phyloP scores from a whole-genome alignment of 2,329 filamentous ascomycete genomes.

The Allantophomopsis lycopodina region DNA sequence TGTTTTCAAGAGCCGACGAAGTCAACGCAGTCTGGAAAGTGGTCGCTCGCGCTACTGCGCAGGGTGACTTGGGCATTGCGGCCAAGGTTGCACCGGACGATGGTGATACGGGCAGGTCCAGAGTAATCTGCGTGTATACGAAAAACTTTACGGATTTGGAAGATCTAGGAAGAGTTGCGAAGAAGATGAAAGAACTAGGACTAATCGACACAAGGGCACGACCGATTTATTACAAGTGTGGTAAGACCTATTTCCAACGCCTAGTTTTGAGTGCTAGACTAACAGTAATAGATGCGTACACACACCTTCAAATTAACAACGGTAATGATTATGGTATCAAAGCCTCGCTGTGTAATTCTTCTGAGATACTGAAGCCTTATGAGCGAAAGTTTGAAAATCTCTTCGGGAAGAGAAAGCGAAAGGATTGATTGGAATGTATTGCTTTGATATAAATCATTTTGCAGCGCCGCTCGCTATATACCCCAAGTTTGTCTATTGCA shows the following conservation, averaged over 20 bases:
- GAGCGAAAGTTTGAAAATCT: too few relatives aligned
- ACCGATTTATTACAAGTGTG: slow-evolving; percentile 60
- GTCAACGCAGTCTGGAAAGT: slow-evolving; percentile 52
- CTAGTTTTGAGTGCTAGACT: slow-evolving; percentile 3
- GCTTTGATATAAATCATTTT: too few relatives aligned
- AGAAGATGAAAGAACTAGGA: slow-evolving; percentile 44
- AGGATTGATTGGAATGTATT: too few relatives aligned
- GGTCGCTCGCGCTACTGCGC: slow-evolving; percentile 52
- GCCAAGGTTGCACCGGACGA: slow-evolving; percentile 58
- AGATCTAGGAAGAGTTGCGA: slow-evolving; percentile 57
- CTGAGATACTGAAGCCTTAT: slow-evolving; percentile 16
- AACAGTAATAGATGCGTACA: slow-evolving; percentile 43
- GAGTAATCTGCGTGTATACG: slow-evolving; percentile 69
- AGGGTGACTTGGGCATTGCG: slow-evolving; percentile 54
- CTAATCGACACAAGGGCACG: slow-evolving; percentile 33
- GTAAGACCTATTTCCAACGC: slow-evolving; percentile 7
- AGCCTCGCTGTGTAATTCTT: slow-evolving; percentile 40
- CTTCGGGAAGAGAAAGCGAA: too few relatives aligned
- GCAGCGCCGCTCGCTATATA: too few relatives aligned
- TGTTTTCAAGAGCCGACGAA: slow-evolving; percentile 42
- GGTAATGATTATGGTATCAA: slow-evolving; percentile 49
- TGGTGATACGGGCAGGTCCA: slow-evolving; percentile 24
- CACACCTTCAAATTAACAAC: slow-evolving; percentile 46
- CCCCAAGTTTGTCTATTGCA: too few relatives aligned
- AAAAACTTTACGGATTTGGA: slow-evolving; percentile 53